Base-by-base conservation (phyloP, 2,329 filamentous ascomycete genomes). In the Fusarium oligoseptatum region DNA sequence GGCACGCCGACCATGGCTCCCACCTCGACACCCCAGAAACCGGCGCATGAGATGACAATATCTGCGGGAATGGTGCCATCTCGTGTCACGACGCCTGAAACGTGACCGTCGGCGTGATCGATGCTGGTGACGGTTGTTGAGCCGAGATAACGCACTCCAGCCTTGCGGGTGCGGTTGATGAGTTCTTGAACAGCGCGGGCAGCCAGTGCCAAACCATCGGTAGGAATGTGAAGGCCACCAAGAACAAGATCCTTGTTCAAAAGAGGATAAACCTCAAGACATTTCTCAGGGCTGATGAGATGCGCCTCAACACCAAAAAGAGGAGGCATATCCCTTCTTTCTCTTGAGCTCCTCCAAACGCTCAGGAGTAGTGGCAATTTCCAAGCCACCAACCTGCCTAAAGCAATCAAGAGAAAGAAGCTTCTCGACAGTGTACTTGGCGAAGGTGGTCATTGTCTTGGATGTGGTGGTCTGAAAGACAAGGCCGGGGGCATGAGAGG, bases 21-120 rank as follows among this genome's bases (percentile, higher is more conserved):
- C 8, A 92, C 83, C 77, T 92, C 90, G 9, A 92, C 90, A 12
- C 90, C 90, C 90, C 90, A 92, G 79, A 92, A 91, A 0, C 90
- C 90, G 8, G 89, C 90, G 70, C 90, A 92, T 2, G 89, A 92
- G 41, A 92, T 81, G 60, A 92, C 84, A 27, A 92, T 88, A 64
- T 92, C 90, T 1, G 90, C 90, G 0, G 87, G 82, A 22, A 92
- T 84, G 0, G 77, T 85, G 24, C 86, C 86, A 5, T 80, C 80
- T 1, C 83, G 81, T 0, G 89, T 91, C 2, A 72, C 81, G 0
- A 92, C 90, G 2, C 90, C 90, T 0, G 89, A 91, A 14, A 91
- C 89, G 3, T 80, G 84, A 20, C 86, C 85, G 8, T 85, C 78
- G 1, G 79, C 76, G 70, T 85, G 84, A 64, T 89, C 85, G 61